phyloP scores from a whole-genome alignment of 148 eudicot genomes.

The Vaccinium corymbosum region DNA sequence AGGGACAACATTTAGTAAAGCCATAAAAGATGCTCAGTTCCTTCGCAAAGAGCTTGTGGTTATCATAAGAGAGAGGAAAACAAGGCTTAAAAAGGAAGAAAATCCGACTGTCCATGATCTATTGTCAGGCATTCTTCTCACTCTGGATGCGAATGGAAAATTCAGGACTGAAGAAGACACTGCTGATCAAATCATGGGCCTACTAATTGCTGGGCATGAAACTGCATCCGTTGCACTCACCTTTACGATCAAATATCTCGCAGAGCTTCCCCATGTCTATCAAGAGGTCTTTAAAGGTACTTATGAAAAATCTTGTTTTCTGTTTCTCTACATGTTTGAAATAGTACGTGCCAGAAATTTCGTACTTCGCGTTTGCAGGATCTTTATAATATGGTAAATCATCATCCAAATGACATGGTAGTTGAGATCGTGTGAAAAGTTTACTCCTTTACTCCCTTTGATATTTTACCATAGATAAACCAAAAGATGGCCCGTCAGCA shows the following conservation, averaged over 20 bases:
- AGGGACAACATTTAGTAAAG: not conserved
- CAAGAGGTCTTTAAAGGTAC: conserved; percentile 1
- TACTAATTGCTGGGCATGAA: not conserved
- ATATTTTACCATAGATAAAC: too few relatives aligned
- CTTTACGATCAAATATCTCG: not conserved
- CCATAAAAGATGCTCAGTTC: not conserved
- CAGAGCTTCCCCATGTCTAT: not conserved
- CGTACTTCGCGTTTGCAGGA: too few relatives aligned
- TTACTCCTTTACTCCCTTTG: not conserved
- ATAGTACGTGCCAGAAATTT: too few relatives aligned
- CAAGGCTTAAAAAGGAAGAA: not conserved
- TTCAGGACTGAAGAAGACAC: not conserved
- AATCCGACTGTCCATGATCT: not conserved
- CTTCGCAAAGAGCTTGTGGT: not conserved
- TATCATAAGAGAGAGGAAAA: not conserved
- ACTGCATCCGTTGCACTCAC: not conserved
- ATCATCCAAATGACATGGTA: too few relatives aligned
- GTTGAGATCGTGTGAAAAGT: too few relatives aligned
- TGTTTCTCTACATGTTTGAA: too few relatives aligned
- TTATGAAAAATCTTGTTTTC: not conserved
- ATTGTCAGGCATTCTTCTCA: not conserved
- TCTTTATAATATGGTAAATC: too few relatives aligned
- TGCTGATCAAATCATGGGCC: not conserved
- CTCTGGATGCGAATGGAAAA: not conserved
- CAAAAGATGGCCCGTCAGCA: not conserved